Evolutionary conservation across 2,329 filamentous ascomycete genomes (phyloP).

Genomic region (Madurella fahalii): DNA sequence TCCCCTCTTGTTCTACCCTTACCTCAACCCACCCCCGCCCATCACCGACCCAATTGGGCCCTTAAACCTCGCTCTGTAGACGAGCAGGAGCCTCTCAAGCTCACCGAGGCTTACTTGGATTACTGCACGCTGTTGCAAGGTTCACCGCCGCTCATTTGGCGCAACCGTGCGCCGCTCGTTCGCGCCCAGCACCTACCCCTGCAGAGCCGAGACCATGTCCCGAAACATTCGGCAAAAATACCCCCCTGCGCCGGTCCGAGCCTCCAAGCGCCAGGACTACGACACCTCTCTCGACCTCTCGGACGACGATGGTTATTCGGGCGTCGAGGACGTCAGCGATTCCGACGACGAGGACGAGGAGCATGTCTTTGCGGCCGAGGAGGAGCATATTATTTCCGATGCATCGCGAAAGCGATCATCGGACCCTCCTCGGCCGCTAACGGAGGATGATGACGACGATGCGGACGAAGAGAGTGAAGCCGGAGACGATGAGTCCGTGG

Average conservation of each 20-base stretch:
- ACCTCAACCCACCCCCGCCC: not conserved
- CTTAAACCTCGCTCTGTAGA: not conserved
- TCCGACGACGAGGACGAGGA: conserved; percentile 74
- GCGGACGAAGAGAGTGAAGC: conserved; percentile 38
- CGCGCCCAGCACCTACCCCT: conserved; percentile 21
- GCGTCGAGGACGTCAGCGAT: conserved; percentile 74
- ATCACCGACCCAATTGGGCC: not conserved
- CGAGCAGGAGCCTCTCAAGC: not conserved
- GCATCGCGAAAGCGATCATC: conserved; percentile 35
- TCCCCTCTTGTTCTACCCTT: not conserved
- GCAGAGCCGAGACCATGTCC: conserved; percentile 41
- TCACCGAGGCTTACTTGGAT: not conserved
- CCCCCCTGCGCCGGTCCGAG: conserved; percentile 41
- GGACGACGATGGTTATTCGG: conserved; percentile 69
- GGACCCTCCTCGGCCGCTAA: conserved; percentile 50
- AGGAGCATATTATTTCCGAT: conserved; percentile 62
- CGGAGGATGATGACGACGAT: conserved; percentile 37
- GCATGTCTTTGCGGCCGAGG: conserved; percentile 73
- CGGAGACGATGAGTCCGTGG: conserved; percentile 41
- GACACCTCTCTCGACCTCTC: conserved; percentile 55
- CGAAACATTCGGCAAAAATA: conserved; percentile 51
- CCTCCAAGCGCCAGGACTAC: conserved; percentile 46
- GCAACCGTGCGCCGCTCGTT: conserved; percentile 17
- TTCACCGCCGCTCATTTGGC: conserved; percentile 37
- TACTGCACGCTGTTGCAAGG: conserved; percentile 11